Percentiles rank a stretch among this genome's conserved stretches.
Conservation (phyloP, 2,329 filamentous ascomycete species). For the Botryotinia globosa region DNA sequence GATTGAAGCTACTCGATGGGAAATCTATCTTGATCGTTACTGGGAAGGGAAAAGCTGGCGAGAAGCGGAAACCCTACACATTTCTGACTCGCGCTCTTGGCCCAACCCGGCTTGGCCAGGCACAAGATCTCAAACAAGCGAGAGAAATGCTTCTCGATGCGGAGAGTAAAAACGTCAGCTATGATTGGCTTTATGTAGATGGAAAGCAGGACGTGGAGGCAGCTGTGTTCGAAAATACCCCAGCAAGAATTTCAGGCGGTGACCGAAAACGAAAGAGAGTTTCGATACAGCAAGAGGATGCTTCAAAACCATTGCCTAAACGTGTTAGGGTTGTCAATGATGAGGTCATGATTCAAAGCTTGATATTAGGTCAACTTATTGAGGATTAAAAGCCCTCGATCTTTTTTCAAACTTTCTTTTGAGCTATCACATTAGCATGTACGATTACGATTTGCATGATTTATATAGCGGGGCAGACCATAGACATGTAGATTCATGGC, state of each 20-base stretch:
- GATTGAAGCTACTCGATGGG: slow-evolving; percentile 62
- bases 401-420: background rate
- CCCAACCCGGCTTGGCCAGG: slow-evolving; percentile 62
- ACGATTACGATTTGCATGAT: background rate
- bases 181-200: slow-evolving; percentile 79
- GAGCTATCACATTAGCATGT: background rate
- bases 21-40: slow-evolving; percentile 72
- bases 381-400: slow-evolving; percentile 23
- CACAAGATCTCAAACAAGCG: slow-evolving; percentile 64
- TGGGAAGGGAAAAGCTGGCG: slow-evolving; percentile 57
- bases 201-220: slow-evolving; percentile 50
- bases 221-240: slow-evolving; percentile 36
- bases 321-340: slow-evolving; percentile 70
- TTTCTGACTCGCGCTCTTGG: slow-evolving; percentile 80
- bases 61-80: slow-evolving; percentile 68
- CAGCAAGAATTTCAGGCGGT: slow-evolving; percentile 30
- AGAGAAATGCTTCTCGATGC: slow-evolving; percentile 54
- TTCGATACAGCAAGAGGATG: slow-evolving; percentile 37
- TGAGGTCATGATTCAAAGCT: slow-evolving; percentile 86
- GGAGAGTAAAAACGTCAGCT: slow-evolving; percentile 48
- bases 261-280: slow-evolving; percentile 47
- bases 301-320: slow-evolving; percentile 43
- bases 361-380: slow-evolving; percentile 79
- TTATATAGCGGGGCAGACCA: background rate
- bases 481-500: background rate